These are phyloP conservation scores for Chytriomyces hyalinus DNA, from an alignment of 192 early-diverging fungal genomes.

Conservation along the genomic window DNA sequence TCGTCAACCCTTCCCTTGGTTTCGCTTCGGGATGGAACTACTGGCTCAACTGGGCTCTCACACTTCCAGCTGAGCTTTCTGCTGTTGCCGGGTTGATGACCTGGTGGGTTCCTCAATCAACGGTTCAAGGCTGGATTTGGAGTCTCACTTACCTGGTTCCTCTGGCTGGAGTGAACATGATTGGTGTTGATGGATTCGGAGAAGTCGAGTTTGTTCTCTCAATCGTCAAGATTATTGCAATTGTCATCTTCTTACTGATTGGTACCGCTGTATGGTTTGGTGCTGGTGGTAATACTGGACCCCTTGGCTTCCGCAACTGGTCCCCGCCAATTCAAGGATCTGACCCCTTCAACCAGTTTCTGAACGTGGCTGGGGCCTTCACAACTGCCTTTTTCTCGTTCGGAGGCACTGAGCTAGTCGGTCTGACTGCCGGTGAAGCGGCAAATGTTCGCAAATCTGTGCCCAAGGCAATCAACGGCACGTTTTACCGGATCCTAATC, in stretches of 20 bases:
- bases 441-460: constrained; percentile 71
- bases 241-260: constrained; percentile 81
- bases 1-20: constrained; percentile 73
- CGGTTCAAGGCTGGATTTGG: constrained; percentile 47
- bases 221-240: constrained; percentile 82
- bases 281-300: constrained; percentile 53
- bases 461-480: constrained; percentile 42
- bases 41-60: constrained; percentile 31
- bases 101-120: constrained; percentile 57
- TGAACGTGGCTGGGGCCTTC: constrained; percentile 72
- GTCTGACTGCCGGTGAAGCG: constrained; percentile 88
- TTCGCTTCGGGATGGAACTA: constrained; percentile 51
- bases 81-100: constrained; percentile 78
- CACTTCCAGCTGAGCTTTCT: constrained; percentile 71
- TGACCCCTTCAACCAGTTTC: constrained; percentile 33
- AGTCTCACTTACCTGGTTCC: constrained; percentile 61
- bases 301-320: constrained; percentile 27
- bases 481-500: constrained; percentile 84
- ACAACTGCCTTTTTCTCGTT: constrained; percentile 70
- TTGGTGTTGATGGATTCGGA: constrained; percentile 34
- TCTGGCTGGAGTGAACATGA: constrained; percentile 55
- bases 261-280: constrained; percentile 69
- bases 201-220: constrained; percentile 31
- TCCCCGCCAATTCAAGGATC: constrained; percentile 18
- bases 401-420: constrained; percentile 73